These are phyloP conservation scores for Choanephora cucurbitarum DNA, from an alignment of 371 early-diverging fungal genomes.

Conservation along the genomic window DNA sequence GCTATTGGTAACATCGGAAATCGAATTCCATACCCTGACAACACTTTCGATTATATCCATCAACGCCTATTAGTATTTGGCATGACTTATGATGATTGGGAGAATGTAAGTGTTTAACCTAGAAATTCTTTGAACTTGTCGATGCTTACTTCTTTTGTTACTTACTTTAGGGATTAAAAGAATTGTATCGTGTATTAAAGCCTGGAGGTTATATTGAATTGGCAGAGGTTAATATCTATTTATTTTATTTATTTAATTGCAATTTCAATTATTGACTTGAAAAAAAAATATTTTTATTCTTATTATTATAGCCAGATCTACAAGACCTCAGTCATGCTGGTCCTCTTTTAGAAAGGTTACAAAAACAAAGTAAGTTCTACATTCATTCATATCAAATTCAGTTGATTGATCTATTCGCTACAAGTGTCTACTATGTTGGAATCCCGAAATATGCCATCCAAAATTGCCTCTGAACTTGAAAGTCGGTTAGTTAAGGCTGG, in stretches of 20 bases:
- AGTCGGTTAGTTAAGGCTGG: constrained; percentile 11
- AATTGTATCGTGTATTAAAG: constrained; percentile 14
- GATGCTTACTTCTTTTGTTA: too few species aligned
- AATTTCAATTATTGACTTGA: too few species aligned
- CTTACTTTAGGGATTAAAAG: constrained; percentile 4
- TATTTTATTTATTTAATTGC: too few species aligned
- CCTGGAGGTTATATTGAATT: constrained; percentile 34
- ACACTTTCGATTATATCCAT: constrained; percentile 30
- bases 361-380: constrained; percentile 2
- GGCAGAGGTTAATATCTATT: constrained; percentile 31
- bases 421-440: constrained; percentile 5
- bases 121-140: too few species aligned
- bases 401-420: neutral
- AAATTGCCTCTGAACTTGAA: constrained; percentile 17
- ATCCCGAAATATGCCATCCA: constrained; percentile 11
- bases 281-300: too few species aligned
- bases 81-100: constrained; percentile 15
- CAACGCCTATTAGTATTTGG: constrained; percentile 16
- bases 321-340: constrained; percentile 4
- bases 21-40: constrained; percentile 21
- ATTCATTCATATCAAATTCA: neutral
- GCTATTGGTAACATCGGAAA: constrained; percentile 20
- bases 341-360: constrained; percentile 4
- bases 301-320: constrained; percentile 8
- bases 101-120: constrained; percentile 2